Conservation (phyloP, 345 rosid genomes). For the Boechera retrofracta region DNA sequence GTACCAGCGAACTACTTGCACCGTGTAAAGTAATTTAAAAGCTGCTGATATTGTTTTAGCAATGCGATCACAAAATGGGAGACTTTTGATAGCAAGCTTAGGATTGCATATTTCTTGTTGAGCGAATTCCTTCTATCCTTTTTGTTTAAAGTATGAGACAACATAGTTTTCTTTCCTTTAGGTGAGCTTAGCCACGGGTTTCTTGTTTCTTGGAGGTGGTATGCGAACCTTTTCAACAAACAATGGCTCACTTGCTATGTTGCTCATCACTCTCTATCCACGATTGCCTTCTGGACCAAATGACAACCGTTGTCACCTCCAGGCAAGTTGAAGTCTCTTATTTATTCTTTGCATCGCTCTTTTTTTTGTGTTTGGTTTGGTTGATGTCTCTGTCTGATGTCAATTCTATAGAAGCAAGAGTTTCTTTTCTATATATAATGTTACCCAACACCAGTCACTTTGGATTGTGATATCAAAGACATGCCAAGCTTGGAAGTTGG, state of each 20-base stretch:
- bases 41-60: conserved; percentile 13
- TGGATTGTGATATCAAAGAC: conserved; percentile 21
- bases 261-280: conserved; percentile 89
- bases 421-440: neutral
- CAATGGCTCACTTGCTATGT: conserved; percentile 81
- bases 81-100: conserved; percentile 22
- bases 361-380: conserved; percentile 3
- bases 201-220: conserved; percentile 98
- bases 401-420: conserved; percentile 8
- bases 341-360: neutral
- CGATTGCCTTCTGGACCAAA: conserved; percentile 95
- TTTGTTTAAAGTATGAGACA: conserved; percentile 27
- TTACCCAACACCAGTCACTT: conserved; percentile 34
- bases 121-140: conserved; percentile 3
- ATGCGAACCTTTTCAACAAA: conserved; percentile 86
- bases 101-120: conserved; percentile 15
- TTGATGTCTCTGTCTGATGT: conserved; percentile 24
- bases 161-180: conserved; percentile 38
- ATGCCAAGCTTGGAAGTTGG: conserved; percentile 32
- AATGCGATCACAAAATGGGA: conserved; percentile 9
- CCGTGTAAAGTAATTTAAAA: conserved; percentile 22
- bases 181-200: conserved; percentile 95
- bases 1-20: conserved; percentile 24
- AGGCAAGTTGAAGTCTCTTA: conserved; percentile 55
- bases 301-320: conserved; percentile 99